phyloP scores from a whole-genome alignment of 306 rosid species.

The Rosa chinensis region DNA sequence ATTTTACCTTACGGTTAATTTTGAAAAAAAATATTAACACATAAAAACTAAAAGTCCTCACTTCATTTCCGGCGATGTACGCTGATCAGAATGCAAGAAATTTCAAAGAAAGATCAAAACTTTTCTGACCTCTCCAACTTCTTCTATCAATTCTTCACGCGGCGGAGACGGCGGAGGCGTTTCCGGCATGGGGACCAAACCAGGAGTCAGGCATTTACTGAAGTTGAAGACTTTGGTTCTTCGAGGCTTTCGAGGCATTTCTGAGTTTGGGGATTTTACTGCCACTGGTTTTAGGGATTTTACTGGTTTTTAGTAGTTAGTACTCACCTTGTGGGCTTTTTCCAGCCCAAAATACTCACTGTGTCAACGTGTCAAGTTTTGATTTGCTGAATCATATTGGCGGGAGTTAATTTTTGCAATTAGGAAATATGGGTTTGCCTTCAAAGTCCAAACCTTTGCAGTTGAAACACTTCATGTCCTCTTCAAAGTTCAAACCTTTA shows the following conservation, averaged over 20 bases:
- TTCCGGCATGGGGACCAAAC: constrained; percentile 1
- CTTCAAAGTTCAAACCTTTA: background rate
- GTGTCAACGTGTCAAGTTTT: background rate
- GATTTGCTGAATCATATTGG: background rate
- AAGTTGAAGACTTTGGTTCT: background rate
- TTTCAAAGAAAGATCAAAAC: background rate
- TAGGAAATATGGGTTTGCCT: background rate
- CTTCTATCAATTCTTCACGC: background rate
- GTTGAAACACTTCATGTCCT: background rate
- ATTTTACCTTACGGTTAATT: background rate
- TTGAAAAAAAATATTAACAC: background rate
- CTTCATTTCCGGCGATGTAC: background rate
- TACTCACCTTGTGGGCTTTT: background rate
- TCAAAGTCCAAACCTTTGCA: background rate
- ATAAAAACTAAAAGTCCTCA: background rate
- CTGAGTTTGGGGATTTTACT: background rate
- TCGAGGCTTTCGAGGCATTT: background rate
- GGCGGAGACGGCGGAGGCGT: constrained; percentile 1
- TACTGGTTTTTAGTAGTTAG: background rate
- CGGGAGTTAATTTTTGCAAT: background rate
- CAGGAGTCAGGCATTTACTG: background rate
- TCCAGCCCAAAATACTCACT: background rate
- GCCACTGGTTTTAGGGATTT: background rate
- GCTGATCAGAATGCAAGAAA: background rate
- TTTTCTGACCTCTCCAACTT: constrained; percentile 1